These are phyloP conservation scores for Fusarium sp. DNA, from an alignment of 2,329 filamentous ascomycete genomes.

Conservation along the genomic window DNA sequence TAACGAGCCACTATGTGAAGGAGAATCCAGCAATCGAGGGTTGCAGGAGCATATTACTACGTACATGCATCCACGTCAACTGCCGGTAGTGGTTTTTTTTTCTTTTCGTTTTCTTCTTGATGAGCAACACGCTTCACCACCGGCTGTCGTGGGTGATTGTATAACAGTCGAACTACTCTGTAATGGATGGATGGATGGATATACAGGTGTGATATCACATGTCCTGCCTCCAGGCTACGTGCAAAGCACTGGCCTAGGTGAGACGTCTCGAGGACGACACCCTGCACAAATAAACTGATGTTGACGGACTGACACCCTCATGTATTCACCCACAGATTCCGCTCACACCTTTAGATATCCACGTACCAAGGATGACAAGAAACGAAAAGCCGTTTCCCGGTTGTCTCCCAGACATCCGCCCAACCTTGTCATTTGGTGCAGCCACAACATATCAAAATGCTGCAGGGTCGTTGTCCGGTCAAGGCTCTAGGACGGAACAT, in stretches of 20 bases:
- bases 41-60: constrained; percentile 21
- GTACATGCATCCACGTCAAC: constrained; percentile 39
- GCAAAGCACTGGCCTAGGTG: too few relatives aligned
- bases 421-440: not conserved
- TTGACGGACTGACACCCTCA: constrained; percentile 22
- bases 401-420: not conserved
- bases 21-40: constrained; percentile 21
- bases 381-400: not conserved
- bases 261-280: too few relatives aligned
- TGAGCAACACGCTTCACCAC: constrained; percentile 22
- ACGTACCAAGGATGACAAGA: constrained; percentile 16
- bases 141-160: constrained; percentile 5
- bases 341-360: constrained; percentile 14
- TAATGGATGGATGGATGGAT: too few relatives aligned
- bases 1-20: constrained; percentile 17
- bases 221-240: constrained; percentile 1
- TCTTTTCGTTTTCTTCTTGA: not conserved
- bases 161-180: constrained; percentile 7
- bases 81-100: constrained; percentile 33
- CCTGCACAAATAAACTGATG: constrained; percentile 12
- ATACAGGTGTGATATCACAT: constrained; percentile 22
- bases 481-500: too few relatives aligned
- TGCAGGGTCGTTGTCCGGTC: too few relatives aligned
- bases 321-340: constrained; percentile 15
- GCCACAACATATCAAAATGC: not conserved